Base-by-base conservation (phyloP, 1,284 basidiomycete species). In the Trametes polyzona region DNA sequence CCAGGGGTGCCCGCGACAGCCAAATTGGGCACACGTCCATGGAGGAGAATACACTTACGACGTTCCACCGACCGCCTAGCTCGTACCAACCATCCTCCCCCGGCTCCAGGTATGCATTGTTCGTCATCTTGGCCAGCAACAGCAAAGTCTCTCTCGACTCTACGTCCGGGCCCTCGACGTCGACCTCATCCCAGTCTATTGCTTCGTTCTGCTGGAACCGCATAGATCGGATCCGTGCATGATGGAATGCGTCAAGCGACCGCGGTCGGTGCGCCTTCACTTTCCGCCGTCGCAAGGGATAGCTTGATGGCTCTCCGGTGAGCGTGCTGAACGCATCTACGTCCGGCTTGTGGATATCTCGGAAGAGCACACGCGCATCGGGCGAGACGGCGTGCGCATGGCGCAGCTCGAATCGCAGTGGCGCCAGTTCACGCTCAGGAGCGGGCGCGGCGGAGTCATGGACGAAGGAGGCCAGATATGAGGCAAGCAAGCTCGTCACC, bases 81-180 rank as follows among this genome's bases (percentile, higher is more conserved):
- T 92, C 86, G 71, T 92, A 96, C 95, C 95, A 98, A 8, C 75
- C 83, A 2, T 73, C 64, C 53, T 87, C 84, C 16, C 78, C 78
- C 0, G 81, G 82, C 8, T 77, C 70, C 6, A 88, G 73, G 74
- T 98, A 98, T 30, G 97, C 95, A 69, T 97, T 93, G 65, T 87
- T 91, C 26, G 93, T 86, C 93, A 99, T 98, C 81, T 95, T 97
- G 19, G 95, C 96, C 36, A 99, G 81, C 26, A 86, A 77, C 12
- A 92, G 78, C 21, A 99, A 74, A 1, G 93, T 92, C 60, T 89
- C 83, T 16, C 93, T 81, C 61, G 85, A 85, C 44, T 87, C 84
- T 14, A 92, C 80, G 70, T 98, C 84, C n/a, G 90, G 90, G 0
- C 76, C 86, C 4, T 73, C 29, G 3, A 88, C 71, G 54, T 84